Evolutionary conservation across 2,329 filamentous ascomycete genomes (phyloP), one percentile per base, ranked within the genome.

Genomic region (Penicillium concentricum): DNA sequence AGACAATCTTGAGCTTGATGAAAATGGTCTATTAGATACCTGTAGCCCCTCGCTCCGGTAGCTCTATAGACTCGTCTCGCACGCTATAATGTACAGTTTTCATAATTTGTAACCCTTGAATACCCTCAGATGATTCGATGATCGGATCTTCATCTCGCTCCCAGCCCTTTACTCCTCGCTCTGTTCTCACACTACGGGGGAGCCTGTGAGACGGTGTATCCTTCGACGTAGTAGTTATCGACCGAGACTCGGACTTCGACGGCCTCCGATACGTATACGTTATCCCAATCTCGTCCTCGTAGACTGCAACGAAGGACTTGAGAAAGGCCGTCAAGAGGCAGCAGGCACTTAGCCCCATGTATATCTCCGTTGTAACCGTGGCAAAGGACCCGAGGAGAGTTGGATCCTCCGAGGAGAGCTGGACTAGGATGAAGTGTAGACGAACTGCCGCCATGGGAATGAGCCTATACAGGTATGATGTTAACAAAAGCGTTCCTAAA

Each of bases 271-370:
- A 30, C 3, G 59, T 63, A 56, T 51, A 56, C 5, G 46, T 55
- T 56, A 54, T 49, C n/a, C 53, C 53, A 2, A 34, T 51, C 10
- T 43, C 37, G n/a, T 56, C 46, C 18, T 51, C 53, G 15, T 45
- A 56, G 16, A 50, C 53, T 37, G 47, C 46, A n/a, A 56, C 38
- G 34, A 63, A 63, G 1, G 61, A 59, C 45, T 63, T 63, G 16
- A 61, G 34, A 13, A 59, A 61, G 7, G 61, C 58, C 20, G 56
- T 55, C 16, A 63, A 35, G 2, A 59, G 57, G 42, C 59, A 59
- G 32, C 47, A 22, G 5, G 59, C 48, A 46, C 59, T 59, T 4
- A 59, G 18, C 4, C 56, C 59, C 7, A 63, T 46, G 28, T 63
- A 63, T 26, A 61, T 51, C 28, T 63, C 59, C 13, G 56, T 63